Conservation (phyloP, 192 early-diverging fungal species). For the Obelidium mucronatum region DNA sequence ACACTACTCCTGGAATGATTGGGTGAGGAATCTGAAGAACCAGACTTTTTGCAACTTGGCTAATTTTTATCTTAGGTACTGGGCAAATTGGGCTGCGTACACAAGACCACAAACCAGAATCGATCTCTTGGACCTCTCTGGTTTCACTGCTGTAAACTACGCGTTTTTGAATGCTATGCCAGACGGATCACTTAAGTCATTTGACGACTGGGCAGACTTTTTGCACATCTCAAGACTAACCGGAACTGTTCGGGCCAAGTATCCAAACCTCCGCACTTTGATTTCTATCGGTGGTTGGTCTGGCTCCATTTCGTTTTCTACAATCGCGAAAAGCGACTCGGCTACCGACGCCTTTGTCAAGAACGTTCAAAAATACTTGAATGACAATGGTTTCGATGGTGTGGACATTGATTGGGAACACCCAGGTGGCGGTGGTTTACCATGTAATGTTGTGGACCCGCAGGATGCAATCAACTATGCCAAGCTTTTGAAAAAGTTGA, state of each 20-base stretch:
- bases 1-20: too few relatives aligned
- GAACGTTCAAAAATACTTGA: too few relatives aligned
- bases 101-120: background rate
- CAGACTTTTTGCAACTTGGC: too few relatives aligned
- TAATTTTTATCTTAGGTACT: too few relatives aligned
- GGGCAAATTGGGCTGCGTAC: background rate
- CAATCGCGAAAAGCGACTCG: background rate
- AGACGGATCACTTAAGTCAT: background rate
- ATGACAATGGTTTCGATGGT: too few relatives aligned
- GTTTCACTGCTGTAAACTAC: background rate
- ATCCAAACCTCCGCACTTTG: background rate
- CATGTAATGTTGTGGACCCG: conserved; percentile 45
- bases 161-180: background rate
- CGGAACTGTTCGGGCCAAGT: background rate
- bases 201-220: background rate
- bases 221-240: background rate
- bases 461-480: conserved; percentile 73
- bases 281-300: background rate
- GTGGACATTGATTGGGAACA: too few relatives aligned
- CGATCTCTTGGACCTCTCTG: background rate
- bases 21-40: too few relatives aligned
- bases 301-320: background rate
- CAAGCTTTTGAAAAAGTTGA: conserved; percentile 64
- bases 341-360: background rate
- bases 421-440: too few relatives aligned